Conservation (phyloP, 805 yeast genomes). For the Maudiozyma saulgeensis region DNA sequence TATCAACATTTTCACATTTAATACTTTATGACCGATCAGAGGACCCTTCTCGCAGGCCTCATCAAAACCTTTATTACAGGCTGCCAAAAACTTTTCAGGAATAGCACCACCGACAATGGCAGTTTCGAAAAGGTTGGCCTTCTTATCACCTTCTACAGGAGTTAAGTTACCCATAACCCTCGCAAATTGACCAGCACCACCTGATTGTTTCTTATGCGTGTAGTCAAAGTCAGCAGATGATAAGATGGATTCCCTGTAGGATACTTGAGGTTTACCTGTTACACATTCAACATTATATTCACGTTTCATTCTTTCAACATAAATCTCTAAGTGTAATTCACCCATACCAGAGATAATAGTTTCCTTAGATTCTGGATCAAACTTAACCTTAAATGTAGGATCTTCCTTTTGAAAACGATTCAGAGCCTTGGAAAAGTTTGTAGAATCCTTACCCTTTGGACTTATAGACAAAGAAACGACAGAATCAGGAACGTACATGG, state of each 20-base stretch:
- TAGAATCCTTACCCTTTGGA: constrained; percentile 74
- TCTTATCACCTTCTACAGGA: constrained; percentile 38
- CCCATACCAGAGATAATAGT: constrained; percentile 93
- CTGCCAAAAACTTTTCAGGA: constrained; percentile 86
- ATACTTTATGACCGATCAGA: constrained; percentile 83
- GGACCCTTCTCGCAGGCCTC: constrained; percentile 96
- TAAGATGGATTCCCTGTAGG: constrained; percentile 89
- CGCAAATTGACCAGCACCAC: constrained; percentile 99
- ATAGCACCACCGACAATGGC: constrained; percentile 95
- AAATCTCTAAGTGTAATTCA: constrained; percentile 91
- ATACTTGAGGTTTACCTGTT: constrained; percentile 96
- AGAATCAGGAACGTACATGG: constrained; percentile 98
- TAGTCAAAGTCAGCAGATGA: constrained; percentile 71
- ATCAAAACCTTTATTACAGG: constrained; percentile 92
- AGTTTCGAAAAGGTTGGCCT: constrained; percentile 66
- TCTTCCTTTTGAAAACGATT: constrained; percentile 97
- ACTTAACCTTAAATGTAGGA: constrained; percentile 92
- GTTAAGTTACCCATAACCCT: constrained; percentile 80
- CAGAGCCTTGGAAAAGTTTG: constrained; percentile 92
- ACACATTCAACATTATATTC: constrained; percentile 93
- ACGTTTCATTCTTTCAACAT: constrained; percentile 96
- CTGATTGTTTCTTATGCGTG: constrained; percentile 95
- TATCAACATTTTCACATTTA: constrained; percentile 86
- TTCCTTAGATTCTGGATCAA: constrained; percentile 87
- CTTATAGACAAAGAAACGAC: constrained; percentile 87